phyloP scores from a whole-genome alignment of 768 basidiomycete species.

The Mrakia blollopis region DNA sequence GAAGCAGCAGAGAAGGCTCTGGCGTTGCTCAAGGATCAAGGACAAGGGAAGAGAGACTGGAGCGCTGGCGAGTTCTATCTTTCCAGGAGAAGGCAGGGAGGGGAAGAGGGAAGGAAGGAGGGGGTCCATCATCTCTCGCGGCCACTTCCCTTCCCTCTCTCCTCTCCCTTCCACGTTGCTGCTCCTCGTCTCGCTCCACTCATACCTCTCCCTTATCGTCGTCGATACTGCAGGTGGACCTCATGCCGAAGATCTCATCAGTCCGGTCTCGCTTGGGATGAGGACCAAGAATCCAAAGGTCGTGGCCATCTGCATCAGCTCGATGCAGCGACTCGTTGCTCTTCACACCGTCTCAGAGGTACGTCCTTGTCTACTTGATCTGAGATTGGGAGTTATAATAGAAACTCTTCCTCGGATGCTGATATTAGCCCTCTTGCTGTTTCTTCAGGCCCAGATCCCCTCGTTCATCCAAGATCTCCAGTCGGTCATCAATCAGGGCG shows the following conservation, averaged over 20 bases:
- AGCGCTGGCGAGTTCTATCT: constrained; percentile 58
- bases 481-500: constrained; percentile 84
- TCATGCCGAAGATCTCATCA: constrained; percentile 63
- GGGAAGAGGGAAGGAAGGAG: neutral
- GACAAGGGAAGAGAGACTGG: constrained; percentile 65
- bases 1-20: constrained; percentile 90
- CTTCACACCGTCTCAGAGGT: constrained; percentile 68
- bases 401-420: constrained; percentile 9
- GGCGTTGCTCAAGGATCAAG: constrained; percentile 67
- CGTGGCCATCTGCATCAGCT: constrained; percentile 83
- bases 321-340: constrained; percentile 81
- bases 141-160: constrained; percentile 27
- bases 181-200: constrained; percentile 29
- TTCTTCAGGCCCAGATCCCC: constrained; percentile 63
- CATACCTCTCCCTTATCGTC: neutral
- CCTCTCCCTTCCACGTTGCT: constrained; percentile 17
- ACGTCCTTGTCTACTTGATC: constrained; percentile 20
- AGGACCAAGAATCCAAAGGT: constrained; percentile 91
- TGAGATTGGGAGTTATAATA: neutral
- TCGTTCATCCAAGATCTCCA: constrained; percentile 76
- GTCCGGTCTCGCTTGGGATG: constrained; percentile 89
- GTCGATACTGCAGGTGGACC: constrained; percentile 55
- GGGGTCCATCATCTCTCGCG: neutral
- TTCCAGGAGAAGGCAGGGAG: neutral
- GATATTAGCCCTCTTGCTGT: neutral